These are phyloP conservation scores for Hypoxylon sp. DNA, from an alignment of 2,329 filamentous ascomycete genomes.

Conservation along the genomic window DNA sequence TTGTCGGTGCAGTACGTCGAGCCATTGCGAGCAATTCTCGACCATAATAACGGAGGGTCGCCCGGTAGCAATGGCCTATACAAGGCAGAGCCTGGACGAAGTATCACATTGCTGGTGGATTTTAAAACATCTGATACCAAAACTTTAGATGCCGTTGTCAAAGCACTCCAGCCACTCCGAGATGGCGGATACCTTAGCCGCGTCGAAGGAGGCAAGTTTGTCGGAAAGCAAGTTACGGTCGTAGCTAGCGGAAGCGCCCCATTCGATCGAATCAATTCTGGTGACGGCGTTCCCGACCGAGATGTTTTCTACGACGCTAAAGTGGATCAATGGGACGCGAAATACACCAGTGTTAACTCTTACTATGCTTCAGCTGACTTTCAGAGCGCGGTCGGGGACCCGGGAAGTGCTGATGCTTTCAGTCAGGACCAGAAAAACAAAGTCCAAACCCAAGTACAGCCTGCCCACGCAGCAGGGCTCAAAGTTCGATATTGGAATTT, in stretches of 20 bases:
- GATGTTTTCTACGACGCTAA: conserved; percentile 53
- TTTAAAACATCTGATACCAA: conserved; percentile 49
- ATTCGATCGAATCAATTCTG: conserved; percentile 47
- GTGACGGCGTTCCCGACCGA: conserved; percentile 47
- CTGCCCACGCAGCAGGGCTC: conserved; percentile 48
- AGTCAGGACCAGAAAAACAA: conserved; percentile 38
- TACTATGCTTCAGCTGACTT: conserved; percentile 53
- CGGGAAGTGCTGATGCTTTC: conserved; percentile 37
- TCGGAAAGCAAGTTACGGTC: conserved; percentile 49
- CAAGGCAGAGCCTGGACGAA: conserved; percentile 44
- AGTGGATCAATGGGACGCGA: conserved; percentile 41
- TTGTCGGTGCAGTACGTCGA: conserved; percentile 49
- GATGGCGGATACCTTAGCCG: conserved; percentile 51
- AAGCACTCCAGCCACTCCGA: conserved; percentile 50
- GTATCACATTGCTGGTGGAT: conserved; percentile 50
- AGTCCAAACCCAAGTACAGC: conserved; percentile 43
- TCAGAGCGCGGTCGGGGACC: conserved; percentile 45
- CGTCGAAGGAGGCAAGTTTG: conserved; percentile 44
- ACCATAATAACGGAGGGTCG: conserved; percentile 50
- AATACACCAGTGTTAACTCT: conserved; percentile 47
- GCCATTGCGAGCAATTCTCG: conserved; percentile 49
- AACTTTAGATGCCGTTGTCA: conserved; percentile 50
- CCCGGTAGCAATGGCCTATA: conserved; percentile 39
- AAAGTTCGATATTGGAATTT: conserved; percentile 53
- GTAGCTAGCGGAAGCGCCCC: conserved; percentile 51